A percentile compares a stretch with the other conserved stretches of the same genome.
Evolutionary conservation across 1,284 basidiomycete genomes (phyloP).

Genomic region (Ceratobasidium sp.): DNA sequence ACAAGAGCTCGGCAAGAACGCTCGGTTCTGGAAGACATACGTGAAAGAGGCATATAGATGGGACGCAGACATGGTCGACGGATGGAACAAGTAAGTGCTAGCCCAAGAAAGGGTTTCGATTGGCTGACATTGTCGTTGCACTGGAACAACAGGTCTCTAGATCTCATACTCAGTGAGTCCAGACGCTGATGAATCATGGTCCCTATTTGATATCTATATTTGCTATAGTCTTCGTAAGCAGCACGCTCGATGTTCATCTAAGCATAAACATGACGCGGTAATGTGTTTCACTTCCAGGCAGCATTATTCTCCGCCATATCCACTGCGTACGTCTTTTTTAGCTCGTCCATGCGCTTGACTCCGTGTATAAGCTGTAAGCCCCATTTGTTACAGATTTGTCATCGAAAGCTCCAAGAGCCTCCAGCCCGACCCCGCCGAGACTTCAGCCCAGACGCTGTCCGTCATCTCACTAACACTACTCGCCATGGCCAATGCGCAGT

Average conservation of each 20-base stretch:
- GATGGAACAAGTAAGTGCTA: slow-evolving; percentile 24
- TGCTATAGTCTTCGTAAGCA: too few relatives aligned
- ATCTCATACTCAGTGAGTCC: background rate
- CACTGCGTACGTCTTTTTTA: background rate
- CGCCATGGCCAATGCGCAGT: too few relatives aligned
- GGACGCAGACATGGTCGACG: slow-evolving; percentile 6
- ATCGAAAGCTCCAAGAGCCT: background rate
- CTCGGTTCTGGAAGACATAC: slow-evolving; percentile 22
- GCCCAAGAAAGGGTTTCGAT: too few relatives aligned
- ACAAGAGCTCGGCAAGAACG: background rate
- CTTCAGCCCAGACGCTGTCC: slow-evolving; percentile 18
- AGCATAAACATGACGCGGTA: background rate
- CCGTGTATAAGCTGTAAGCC: background rate
- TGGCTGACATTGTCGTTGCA: background rate
- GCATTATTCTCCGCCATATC: slow-evolving; percentile 6
- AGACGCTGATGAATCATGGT: too few relatives aligned
- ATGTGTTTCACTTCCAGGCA: background rate
- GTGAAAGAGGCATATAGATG: background rate
- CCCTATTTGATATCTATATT: too few relatives aligned
- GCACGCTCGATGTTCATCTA: too few relatives aligned
- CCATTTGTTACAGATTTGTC: background rate
- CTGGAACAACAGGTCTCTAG: background rate
- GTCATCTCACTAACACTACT: slow-evolving; percentile 19
- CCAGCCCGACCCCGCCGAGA: background rate
- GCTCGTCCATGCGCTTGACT: background rate